These are phyloP conservation scores for Boletus subparvulus DNA, from an alignment of 768 basidiomycete genomes.

Conservation along the genomic window DNA sequence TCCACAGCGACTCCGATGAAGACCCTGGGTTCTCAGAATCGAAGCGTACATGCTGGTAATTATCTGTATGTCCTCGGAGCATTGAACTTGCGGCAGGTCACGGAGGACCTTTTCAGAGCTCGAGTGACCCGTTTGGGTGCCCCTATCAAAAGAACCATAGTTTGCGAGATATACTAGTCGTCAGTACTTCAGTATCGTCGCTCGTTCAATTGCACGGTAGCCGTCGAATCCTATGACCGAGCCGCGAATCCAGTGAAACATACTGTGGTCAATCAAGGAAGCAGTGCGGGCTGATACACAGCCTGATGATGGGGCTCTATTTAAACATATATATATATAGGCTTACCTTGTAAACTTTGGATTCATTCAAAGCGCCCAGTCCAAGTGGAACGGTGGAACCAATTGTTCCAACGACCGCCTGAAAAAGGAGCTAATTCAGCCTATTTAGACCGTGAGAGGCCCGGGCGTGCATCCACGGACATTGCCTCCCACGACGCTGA, in stretches of 20 bases:
- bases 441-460: constrained; percentile 28
- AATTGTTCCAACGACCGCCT: neutral
- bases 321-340: neutral
- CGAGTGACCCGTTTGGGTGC: neutral
- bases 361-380: neutral
- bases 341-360: neutral
- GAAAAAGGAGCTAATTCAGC: constrained; percentile 20
- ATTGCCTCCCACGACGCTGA: constrained; percentile 25
- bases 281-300: neutral
- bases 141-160: neutral
- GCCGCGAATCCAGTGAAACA: neutral
- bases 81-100: too few relatives aligned
- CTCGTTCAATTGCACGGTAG: neutral
- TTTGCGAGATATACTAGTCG: neutral
- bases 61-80: neutral
- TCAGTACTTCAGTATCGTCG: too few relatives aligned
- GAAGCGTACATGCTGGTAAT: neutral
- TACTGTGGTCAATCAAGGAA: neutral
- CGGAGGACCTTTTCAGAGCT: neutral
- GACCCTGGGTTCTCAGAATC: neutral
- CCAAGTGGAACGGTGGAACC: neutral
- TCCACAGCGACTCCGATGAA: neutral
- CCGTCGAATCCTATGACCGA: neutral
- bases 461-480: constrained; percentile 9
- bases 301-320: neutral